Conservation (phyloP, 1,284 basidiomycete species). For the Lignosus rhinocerotis region DNA sequence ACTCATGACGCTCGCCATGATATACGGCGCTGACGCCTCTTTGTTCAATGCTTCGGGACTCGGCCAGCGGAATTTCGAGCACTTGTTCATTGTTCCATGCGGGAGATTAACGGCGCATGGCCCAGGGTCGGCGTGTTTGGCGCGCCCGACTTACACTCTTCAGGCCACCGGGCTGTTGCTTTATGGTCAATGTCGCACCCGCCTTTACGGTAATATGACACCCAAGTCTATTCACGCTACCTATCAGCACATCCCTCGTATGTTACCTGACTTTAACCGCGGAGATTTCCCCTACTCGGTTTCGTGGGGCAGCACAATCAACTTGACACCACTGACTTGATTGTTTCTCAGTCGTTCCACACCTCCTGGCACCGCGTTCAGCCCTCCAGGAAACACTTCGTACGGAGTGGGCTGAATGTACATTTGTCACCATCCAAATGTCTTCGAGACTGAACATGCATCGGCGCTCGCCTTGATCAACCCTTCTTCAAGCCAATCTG, state of each 20-base stretch:
- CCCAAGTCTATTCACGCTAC: no score
- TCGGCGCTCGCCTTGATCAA: slow-evolving; percentile 1
- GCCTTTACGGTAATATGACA: no score
- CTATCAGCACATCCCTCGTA: no score
- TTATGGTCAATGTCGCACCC: no score
- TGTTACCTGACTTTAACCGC: no score
- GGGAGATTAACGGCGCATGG: background rate
- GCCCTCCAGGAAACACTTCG: slow-evolving; percentile 46
- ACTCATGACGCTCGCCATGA: background rate
- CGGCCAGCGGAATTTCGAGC: background rate
- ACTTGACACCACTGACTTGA: slow-evolving; percentile 47
- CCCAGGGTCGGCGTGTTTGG: background rate
- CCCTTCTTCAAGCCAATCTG: background rate
- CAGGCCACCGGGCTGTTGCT: no score
- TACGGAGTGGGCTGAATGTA: slow-evolving; percentile 24
- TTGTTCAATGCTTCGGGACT: background rate
- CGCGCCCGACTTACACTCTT: no score
- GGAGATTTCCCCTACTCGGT: slow-evolving; percentile 21
- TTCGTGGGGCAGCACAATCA: slow-evolving; percentile 49
- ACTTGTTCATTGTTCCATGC: background rate
- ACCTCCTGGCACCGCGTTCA: slow-evolving; percentile 46
- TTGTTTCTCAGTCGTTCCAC: slow-evolving; percentile 40
- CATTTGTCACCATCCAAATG: background rate
- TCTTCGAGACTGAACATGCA: background rate
- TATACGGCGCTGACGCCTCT: background rate